Base-by-base conservation (phyloP, 2,329 filamentous ascomycete genomes). In the Chaetomium sp. region DNA sequence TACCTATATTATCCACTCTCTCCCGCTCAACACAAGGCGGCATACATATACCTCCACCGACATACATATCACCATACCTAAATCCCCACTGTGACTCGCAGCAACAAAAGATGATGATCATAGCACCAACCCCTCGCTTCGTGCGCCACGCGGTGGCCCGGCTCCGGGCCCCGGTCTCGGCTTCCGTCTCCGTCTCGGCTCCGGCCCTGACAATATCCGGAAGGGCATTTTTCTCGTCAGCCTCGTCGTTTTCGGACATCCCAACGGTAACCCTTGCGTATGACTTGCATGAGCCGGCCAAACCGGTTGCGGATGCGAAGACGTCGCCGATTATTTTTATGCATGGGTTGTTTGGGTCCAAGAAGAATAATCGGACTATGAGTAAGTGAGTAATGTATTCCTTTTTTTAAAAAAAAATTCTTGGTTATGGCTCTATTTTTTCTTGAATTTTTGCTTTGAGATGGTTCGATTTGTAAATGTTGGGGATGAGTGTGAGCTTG, bases 281-380 rank as follows among this genome's bases (percentile, higher is more conserved):
- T 68, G 86, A 89, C 65, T 74, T 88, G 44, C 84, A 90, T 67
- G 74, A 80, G 65, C 83, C 87, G 1, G 64, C 73, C 1, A 76
- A 75, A 49, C 69, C 70, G 1, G 69, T 72, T 33, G 67, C 71
- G 53, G 69, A 76, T 66, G 68, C 70, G 56, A 71, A 73, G 58
- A 69, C 71, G 37, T 66, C 74, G 41, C 88, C 91, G 1, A 89
- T 97, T 61, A 73, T 97, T 59, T 88, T 97, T 62, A 82, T 97
- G 67, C 92, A 97, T 69, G 92, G 94, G 1, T 78, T 97, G 9
- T 96, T 97, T 67, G 92, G 92, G 19, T 96, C 89, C 40, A 96
- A 95, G 75, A 91, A 89, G 75, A 97, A 97, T 70, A 96, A 96
- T 69, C 79, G 91, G 70, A 89, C 81, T 66, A 94, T 97, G 60